These are phyloP conservation scores for Canavalia gladiata DNA, from an alignment of 306 rosid species.

Conservation along the genomic window DNA sequence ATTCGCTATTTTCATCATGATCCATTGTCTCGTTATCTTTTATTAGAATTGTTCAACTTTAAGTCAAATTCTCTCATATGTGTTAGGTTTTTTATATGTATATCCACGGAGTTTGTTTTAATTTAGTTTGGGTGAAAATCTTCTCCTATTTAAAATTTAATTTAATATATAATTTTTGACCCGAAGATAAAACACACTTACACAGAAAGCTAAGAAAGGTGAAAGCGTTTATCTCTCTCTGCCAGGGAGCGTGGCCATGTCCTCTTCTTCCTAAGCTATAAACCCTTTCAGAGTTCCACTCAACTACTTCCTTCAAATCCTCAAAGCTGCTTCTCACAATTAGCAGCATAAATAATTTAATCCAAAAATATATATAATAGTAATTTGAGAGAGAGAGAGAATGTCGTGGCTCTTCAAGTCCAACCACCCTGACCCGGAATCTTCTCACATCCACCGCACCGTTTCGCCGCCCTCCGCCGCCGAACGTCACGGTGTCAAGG, in stretches of 20 bases:
- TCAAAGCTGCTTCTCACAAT: neutral
- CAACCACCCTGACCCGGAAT: constrained; percentile 46
- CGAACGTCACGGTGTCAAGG: constrained; percentile 56
- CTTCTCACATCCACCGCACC: constrained; percentile 39
- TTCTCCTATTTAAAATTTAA: neutral
- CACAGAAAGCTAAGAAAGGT: constrained; percentile 5
- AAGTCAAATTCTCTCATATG: neutral
- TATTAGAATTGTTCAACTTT: neutral
- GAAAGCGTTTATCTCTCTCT: neutral
- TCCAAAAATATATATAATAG: neutral
- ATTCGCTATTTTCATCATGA: too few species aligned
- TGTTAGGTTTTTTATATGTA: neutral
- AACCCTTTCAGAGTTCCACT: neutral
- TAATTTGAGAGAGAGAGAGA: constrained; percentile 15
- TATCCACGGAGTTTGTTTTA: neutral
- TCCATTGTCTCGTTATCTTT: neutral
- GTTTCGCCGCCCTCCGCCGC: constrained; percentile 38
- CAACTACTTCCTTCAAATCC: neutral
- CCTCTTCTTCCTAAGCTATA: neutral
- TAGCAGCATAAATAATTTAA: neutral
- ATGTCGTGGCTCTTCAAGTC: constrained; percentile 93
- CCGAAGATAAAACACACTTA: neutral
- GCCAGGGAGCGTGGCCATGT: neutral
- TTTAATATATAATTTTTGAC: neutral
- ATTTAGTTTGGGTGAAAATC: neutral